Percentiles rank a stretch among this genome's conserved stretches.
phyloP scores from a whole-genome alignment of 1,284 basidiomycete genomes.

The Pisolithus thermaeus region DNA sequence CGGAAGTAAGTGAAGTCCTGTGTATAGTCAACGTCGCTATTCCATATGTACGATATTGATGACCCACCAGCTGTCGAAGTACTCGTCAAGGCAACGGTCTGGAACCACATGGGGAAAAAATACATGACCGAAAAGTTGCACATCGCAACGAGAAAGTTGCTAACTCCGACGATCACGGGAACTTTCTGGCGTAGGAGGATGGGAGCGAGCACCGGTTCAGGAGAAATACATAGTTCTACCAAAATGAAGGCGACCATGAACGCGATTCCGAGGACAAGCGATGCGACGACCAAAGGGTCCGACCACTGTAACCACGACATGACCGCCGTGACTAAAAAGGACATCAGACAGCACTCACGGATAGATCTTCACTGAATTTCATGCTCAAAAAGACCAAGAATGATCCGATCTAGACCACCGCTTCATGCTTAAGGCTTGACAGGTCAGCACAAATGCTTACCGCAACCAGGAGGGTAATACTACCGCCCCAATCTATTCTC shows the following conservation, averaged over 20 bases:
- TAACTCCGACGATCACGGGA: slow-evolving; percentile 64
- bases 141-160: slow-evolving; percentile 71
- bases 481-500: slow-evolving; percentile 65
- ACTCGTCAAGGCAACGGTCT: slow-evolving; percentile 70
- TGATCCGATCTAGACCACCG: slow-evolving; percentile 48
- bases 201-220: slow-evolving; percentile 73
- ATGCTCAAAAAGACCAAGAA: slow-evolving; percentile 66
- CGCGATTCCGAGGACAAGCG: slow-evolving; percentile 43
- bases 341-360: slow-evolving; percentile 33
- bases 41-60: background rate
- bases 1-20: slow-evolving; percentile 75
- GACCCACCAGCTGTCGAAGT: slow-evolving; percentile 55
- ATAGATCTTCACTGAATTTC: slow-evolving; percentile 59
- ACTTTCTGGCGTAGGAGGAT: slow-evolving; percentile 59
- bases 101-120: slow-evolving; percentile 86
- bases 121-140: slow-evolving; percentile 76
- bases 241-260: slow-evolving; percentile 54
- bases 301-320: slow-evolving; percentile 44
- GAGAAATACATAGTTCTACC: slow-evolving; percentile 58
- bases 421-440: slow-evolving; percentile 3
- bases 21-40: slow-evolving; percentile 1
- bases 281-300: slow-evolving; percentile 49
- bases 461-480: slow-evolving; percentile 50
- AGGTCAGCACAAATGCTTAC: slow-evolving; percentile 34
- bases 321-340: slow-evolving; percentile 8